A percentile compares a stretch with the other conserved stretches of the same genome.
These are phyloP conservation scores for Loxodes magnus DNA, from an alignment of 73 alveolate species.

Conservation along the genomic window DNA sequence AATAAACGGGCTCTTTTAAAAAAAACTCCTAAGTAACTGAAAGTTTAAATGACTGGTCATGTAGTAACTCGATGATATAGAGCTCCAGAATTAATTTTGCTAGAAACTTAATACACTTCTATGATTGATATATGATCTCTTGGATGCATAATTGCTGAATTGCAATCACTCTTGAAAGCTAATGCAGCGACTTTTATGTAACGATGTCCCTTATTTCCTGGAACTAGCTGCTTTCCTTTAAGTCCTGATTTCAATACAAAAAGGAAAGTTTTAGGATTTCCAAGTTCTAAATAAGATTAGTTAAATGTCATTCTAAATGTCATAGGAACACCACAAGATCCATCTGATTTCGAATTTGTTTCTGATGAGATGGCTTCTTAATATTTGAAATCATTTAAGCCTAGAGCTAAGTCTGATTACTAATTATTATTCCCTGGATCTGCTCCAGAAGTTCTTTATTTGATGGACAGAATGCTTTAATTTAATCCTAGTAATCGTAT, in stretches of 20 bases:
- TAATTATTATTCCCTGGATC: conserved; percentile 50
- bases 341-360: conserved; percentile 43
- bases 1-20: not conserved
- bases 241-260: conserved; percentile 77
- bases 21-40: conserved; percentile 28
- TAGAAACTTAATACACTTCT: conserved; percentile 89
- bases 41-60: conserved; percentile 85
- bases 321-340: conserved; percentile 82
- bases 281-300: conserved; percentile 73
- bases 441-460: conserved; percentile 51
- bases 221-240: conserved; percentile 88
- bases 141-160: conserved; percentile 93
- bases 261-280: conserved; percentile 67
- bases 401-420: conserved; percentile 37
- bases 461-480: conserved; percentile 41
- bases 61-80: conserved; percentile 97
- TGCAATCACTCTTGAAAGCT: conserved; percentile 91
- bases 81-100: conserved; percentile 93
- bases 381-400: conserved; percentile 61
- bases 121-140: conserved; percentile 94
- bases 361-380: conserved; percentile 74
- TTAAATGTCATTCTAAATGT: conserved; percentile 76
- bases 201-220: conserved; percentile 93
- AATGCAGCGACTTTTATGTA: conserved; percentile 78
- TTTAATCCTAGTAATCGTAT: conserved; percentile 67